phyloP scores from a whole-genome alignment of 176 grass and related monocot genomes.

The Dactylis glomerata region DNA sequence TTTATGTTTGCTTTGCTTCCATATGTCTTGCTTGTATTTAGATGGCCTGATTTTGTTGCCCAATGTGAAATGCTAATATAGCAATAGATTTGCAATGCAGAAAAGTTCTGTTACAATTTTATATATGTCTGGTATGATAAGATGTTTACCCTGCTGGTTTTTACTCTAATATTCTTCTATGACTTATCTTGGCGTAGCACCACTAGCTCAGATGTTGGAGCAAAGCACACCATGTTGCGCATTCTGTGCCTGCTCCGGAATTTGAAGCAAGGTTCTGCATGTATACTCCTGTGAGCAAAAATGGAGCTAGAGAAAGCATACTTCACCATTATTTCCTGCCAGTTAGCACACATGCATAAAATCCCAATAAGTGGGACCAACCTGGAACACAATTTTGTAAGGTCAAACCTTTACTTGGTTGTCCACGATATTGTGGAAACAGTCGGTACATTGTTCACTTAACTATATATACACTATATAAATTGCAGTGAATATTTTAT shows the following conservation, averaged over 20 bases:
- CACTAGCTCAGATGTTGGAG: not conserved
- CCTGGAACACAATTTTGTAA: too few species aligned
- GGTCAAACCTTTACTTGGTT: too few species aligned
- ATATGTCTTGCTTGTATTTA: not conserved
- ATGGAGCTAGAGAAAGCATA: too few species aligned
- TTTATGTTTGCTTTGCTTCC: constrained; percentile 1
- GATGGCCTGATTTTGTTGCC: constrained; percentile 12
- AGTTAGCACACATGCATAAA: too few species aligned
- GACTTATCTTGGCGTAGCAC: not conserved
- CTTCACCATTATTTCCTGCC: too few species aligned
- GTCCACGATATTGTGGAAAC: too few species aligned
- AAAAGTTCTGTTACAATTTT: not conserved
- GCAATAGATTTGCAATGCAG: not conserved
- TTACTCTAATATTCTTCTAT: not conserved
- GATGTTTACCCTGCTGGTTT: not conserved
- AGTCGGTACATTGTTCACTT: too few species aligned
- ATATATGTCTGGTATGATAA: not conserved
- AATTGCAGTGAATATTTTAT: too few species aligned
- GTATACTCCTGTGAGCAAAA: too few species aligned
- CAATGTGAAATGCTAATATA: constrained; percentile 1
- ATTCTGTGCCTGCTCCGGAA: not conserved
- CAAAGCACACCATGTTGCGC: not conserved
- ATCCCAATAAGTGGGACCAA: too few species aligned
- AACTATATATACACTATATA: too few species aligned
- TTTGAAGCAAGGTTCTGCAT: not conserved